Base-by-base conservation (phyloP, 305 asterid species). In the Fraxinus dipetala region DNA sequence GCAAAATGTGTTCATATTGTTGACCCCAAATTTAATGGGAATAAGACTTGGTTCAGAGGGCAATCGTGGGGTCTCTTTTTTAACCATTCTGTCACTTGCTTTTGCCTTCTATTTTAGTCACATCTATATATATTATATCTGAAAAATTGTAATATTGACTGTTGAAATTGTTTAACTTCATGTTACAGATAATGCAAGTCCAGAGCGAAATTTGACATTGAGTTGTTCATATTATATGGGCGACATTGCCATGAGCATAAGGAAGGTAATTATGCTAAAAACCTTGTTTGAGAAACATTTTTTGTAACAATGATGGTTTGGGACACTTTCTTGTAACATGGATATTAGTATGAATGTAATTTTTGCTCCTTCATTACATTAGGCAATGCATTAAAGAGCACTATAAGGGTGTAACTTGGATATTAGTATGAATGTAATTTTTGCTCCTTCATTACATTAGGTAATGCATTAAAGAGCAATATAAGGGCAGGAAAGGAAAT, bases 151-250 rank as follows among this genome's bases (percentile, higher is more conserved):
- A 78, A 32, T 67, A 54, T 80, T 84, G 35, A 22, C 76, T 76
- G 28, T 83, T 31, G 79, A 78, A 45, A 45, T 67, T 43, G 69
- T 83, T 38, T 63, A 73, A 76, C 45, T 83, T 84, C 59, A 75
- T 87, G 72, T 87, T 84, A 76, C 97, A 96, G 98, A 90, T 84
- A 85, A 88, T 88, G 90, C 89, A 35, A 93, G 97, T 87, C 98
- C 99, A 72, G 99, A 96, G 78, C 85, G 98, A 89, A 96, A 96
- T 88, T 87, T 96, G 88, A 84, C 91, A 36, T 76, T 89, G 85
- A 84, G 86, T 73, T 91, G 97, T 90, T 93, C 99, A 32, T 96
- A 89, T 85, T 90, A 90, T 85, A 89, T 94, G 95, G 99, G 99
- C 16, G 99, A 96, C 85, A 87, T 92, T 84, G 94, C 98, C 80